These are phyloP conservation scores for Pulchroboletus neoregius DNA, from an alignment of 1,284 basidiomycete species.

Conservation along the genomic window DNA sequence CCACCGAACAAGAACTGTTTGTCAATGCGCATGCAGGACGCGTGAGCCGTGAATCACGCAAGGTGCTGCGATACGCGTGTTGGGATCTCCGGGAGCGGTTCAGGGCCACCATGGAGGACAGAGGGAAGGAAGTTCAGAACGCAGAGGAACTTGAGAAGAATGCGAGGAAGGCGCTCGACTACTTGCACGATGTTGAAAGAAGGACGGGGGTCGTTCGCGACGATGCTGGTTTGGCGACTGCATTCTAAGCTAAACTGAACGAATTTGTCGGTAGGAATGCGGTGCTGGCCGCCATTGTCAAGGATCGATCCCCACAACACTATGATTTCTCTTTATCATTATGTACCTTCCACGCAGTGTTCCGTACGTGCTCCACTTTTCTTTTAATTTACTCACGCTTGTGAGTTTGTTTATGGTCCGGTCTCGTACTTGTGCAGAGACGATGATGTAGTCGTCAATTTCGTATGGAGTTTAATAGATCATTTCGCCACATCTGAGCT, in stretches of 20 bases:
- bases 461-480: constrained; percentile 2
- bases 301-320: neutral
- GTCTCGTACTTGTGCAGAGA: constrained; percentile 1
- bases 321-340: constrained; percentile 6
- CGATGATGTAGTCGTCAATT: constrained; percentile 7
- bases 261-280: constrained; percentile 1
- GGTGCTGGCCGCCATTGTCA: neutral
- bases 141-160: constrained; percentile 74
- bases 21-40: constrained; percentile 69
- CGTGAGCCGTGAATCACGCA: constrained; percentile 84
- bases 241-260: constrained; percentile 13
- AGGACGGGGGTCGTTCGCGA: constrained; percentile 56
- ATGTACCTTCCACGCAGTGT: constrained; percentile 4
- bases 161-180: constrained; percentile 69
- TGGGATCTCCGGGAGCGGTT: constrained; percentile 91
- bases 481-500: too few species aligned
- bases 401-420: constrained; percentile 13
- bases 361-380: constrained; percentile 5
- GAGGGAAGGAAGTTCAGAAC: constrained; percentile 69
- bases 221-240: constrained; percentile 30
- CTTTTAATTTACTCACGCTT: constrained; percentile 10
- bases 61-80: constrained; percentile 88
- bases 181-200: constrained; percentile 60
- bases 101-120: constrained; percentile 75
- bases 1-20: constrained; percentile 50